These are phyloP conservation scores for Pelargonium australe DNA, from an alignment of 441 rosid genomes.

Conservation along the genomic window DNA sequence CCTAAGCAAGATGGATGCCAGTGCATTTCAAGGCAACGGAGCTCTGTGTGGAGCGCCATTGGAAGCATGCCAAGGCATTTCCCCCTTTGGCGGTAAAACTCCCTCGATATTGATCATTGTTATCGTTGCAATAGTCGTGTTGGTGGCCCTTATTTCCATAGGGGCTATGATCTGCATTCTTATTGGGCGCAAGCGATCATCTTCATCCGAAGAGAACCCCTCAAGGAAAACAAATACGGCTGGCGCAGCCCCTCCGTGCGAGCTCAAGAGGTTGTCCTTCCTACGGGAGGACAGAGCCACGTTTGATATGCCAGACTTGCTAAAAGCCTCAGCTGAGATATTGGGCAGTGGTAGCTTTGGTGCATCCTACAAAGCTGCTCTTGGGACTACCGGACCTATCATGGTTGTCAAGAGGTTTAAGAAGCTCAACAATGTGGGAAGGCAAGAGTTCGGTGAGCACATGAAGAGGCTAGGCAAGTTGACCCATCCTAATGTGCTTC, in stretches of 20 bases:
- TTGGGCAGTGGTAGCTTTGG: conserved; percentile 92
- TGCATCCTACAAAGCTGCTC: conserved; percentile 70
- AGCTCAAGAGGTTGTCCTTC: conserved; percentile 37
- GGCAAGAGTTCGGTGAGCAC: conserved; percentile 77
- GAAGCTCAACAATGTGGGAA: conserved; percentile 68
- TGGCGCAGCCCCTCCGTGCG: conserved; percentile 13
- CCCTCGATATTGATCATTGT: background rate
- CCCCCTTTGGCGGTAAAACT: too few species aligned
- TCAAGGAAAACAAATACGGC: background rate
- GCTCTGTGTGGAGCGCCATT: conserved; percentile 59
- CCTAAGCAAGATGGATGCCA: conserved; percentile 43
- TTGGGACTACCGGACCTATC: conserved; percentile 27
- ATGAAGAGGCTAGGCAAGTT: conserved; percentile 68
- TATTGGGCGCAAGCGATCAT: background rate
- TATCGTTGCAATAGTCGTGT: background rate
- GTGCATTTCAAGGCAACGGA: conserved; percentile 60
- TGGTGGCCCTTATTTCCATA: background rate
- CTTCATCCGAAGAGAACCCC: background rate
- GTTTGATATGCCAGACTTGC: conserved; percentile 73
- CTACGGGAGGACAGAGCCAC: conserved; percentile 43
- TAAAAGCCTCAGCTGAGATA: conserved; percentile 83
- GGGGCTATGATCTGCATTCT: background rate
- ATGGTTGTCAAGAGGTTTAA: conserved; percentile 87
- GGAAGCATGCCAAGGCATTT: conserved; percentile 22
- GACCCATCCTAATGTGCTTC: conserved; percentile 65